These are phyloP conservation scores for Emydomyces testavorans DNA, from an alignment of 2,329 filamentous ascomycete species.

Conservation along the genomic window DNA sequence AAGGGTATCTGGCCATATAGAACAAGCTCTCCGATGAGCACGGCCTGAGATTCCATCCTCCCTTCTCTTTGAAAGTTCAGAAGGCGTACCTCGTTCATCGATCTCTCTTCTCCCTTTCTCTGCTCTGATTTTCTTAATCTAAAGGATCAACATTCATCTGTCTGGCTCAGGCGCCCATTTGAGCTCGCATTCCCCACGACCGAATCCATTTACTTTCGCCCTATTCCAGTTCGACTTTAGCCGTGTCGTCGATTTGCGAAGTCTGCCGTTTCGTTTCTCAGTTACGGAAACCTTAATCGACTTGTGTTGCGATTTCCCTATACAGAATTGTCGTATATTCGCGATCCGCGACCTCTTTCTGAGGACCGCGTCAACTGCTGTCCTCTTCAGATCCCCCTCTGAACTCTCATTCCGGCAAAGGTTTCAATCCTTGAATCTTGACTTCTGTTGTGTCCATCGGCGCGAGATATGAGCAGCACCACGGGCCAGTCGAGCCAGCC, in stretches of 20 bases:
- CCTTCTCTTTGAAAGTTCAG: background rate
- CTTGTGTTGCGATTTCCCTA: background rate
- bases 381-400: background rate
- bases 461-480: slow-evolving; percentile 3
- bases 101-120: background rate
- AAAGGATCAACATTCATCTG: background rate
- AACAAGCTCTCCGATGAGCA: background rate
- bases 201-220: background rate
- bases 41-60: background rate
- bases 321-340: background rate
- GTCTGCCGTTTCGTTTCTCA: background rate
- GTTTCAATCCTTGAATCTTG: background rate
- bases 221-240: background rate
- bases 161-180: background rate
- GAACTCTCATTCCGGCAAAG: background rate
- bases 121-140: background rate
- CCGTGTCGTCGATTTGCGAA: too few relatives aligned
- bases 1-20: background rate
- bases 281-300: background rate
- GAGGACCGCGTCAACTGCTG: slow-evolving; percentile 12
- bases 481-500: slow-evolving; percentile 13
- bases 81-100: background rate
- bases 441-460: background rate
- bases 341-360: slow-evolving; percentile 13
- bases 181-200: background rate